A percentile compares a stretch with the other conserved stretches of the same genome.
Evolutionary conservation across 768 basidiomycete species (phyloP).

Genomic region (Stropharia rugosoannulata): DNA sequence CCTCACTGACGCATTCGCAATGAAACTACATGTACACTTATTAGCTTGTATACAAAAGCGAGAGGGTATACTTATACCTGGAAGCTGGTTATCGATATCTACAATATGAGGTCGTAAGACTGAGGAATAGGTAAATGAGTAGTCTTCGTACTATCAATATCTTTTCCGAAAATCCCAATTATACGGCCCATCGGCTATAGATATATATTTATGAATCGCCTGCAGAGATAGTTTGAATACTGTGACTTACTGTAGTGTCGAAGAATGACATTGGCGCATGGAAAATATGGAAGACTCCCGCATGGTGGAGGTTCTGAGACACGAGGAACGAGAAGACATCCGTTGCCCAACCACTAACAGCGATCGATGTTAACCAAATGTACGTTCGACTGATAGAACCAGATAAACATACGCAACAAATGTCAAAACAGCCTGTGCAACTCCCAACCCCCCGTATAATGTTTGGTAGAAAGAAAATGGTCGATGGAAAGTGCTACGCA

Average conservation of each 20-base stretch:
- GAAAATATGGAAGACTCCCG: conserved; percentile 55
- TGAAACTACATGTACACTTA: conserved; percentile 37
- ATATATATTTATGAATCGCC: background rate
- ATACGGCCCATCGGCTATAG: conserved; percentile 58
- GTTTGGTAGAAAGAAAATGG: conserved; percentile 62
- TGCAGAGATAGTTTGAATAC: background rate
- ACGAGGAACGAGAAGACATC: conserved; percentile 59
- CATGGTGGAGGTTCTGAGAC: conserved; percentile 61
- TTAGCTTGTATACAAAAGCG: background rate
- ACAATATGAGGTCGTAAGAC: background rate
- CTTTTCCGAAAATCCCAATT: conserved; percentile 62
- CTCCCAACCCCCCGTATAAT: conserved; percentile 60
- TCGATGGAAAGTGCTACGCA: conserved; percentile 40
- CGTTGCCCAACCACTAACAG: conserved; percentile 46
- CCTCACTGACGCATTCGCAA: conserved; percentile 52
- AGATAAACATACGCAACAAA: conserved; percentile 46
- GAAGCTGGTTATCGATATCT: conserved; percentile 63
- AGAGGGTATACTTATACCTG: conserved; percentile 34
- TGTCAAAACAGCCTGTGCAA: conserved; percentile 54
- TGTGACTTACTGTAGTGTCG: conserved; percentile 54
- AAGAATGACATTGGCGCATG: conserved; percentile 79
- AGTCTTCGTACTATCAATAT: conserved; percentile 51
- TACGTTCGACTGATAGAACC: background rate
- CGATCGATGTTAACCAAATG: too few species aligned
- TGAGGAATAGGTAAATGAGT: background rate